Evolutionary conservation across 1,139 yeast genomes (phyloP), one percentile per base, ranked within the genome.

Genomic region (Meyerozyma smithsonii): DNA sequence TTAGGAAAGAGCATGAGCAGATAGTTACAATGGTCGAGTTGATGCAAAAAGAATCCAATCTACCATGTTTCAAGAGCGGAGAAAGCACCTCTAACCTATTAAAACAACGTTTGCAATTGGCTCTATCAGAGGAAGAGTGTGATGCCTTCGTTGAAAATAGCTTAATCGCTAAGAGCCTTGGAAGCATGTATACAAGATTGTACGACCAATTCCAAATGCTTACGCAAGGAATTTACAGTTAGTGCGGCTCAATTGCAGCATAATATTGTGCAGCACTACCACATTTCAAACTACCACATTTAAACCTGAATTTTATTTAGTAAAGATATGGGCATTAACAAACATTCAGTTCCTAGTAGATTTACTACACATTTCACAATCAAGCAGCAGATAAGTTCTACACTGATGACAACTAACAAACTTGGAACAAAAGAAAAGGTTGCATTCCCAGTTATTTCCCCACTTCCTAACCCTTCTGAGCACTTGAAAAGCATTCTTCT

Each of bases 141-240:
- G 95, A 84, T 46, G 63, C 64, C 1, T 90, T 82, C 59, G 96
- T 90, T 8, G 97, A 88, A 42, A 77, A 65, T 42, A 63, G 70
- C 8, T 66, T 92, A 48, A 83, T 92, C 23, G 85, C 77, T 24
- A 89, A 84, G 61, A 86, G 96, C 54, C 52, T 84, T 41, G 95
- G 95, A n/a, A 86, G 92, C 53, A 74, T 87, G 48, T 92, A 89
- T 61, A 92, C 98, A 0, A 71, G 97, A 49, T 66, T 92, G 32
- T 92, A 92, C 56, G 98, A 92, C 58, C 97, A 90, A 59, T 92
- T 85, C 64, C 98, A 92, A 64, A 66, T 92, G 60, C 64, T 89
- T 38, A 89, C 97, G 0, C 98, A 92, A 61, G 98, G 98, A 33
- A 92, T 90, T 20, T 89, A 87, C 58, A 82, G n/a, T n/a, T n/a